phyloP scores from a whole-genome alignment of 75 land plant species.

The Sequoia sempervirens region DNA sequence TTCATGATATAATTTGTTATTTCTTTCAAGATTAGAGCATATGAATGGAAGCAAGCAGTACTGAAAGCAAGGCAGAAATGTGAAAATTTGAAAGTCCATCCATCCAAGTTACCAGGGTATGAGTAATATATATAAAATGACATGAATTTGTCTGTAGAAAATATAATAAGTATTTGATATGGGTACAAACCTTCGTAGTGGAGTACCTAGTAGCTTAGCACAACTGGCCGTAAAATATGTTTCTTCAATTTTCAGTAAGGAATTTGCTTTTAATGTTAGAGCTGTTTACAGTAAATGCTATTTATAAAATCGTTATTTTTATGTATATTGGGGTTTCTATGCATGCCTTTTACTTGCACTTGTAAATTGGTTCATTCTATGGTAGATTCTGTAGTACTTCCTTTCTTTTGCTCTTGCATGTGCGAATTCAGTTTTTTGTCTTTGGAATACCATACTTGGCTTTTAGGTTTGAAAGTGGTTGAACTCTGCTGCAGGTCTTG shows the following conservation, averaged over 20 bases:
- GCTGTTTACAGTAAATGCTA: background rate
- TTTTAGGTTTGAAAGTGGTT: conserved; percentile 2
- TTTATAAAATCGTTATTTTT: background rate
- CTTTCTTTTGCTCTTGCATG: background rate
- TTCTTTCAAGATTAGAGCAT: background rate
- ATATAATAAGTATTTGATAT: background rate
- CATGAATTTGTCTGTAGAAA: background rate
- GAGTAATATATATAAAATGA: background rate
- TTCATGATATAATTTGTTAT: background rate
- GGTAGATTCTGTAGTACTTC: background rate
- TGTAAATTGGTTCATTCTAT: background rate
- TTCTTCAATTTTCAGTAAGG: background rate
- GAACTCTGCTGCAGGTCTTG: conserved; percentile 57
- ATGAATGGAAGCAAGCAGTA: background rate
- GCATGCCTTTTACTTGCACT: background rate
- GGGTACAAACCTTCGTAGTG: background rate
- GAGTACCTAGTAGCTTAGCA: background rate
- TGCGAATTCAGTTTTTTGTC: background rate
- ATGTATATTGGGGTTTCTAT: background rate
- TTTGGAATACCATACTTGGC: background rate
- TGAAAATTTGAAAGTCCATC: background rate
- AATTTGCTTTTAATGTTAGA: background rate
- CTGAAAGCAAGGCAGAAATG: background rate
- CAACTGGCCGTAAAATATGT: background rate
- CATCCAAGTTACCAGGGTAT: background rate